Conservation (phyloP, 2,329 filamentous ascomycete genomes). For the Botrytis hyacinthi region DNA sequence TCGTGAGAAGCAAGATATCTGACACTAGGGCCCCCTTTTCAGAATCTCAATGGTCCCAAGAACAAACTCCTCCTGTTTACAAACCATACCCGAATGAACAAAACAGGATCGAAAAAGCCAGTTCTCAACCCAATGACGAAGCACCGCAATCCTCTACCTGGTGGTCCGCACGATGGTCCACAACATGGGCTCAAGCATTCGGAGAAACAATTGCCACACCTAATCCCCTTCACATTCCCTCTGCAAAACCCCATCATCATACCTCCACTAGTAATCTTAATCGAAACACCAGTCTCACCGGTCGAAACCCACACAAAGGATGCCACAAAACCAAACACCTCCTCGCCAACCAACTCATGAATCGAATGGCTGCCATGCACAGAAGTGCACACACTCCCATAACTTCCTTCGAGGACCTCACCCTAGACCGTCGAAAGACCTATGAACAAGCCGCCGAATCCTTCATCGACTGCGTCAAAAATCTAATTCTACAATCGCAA, state of each 20-base stretch:
- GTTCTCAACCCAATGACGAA: rapidly evolving
- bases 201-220: neutral
- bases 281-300: neutral
- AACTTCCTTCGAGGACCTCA: neutral
- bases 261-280: neutral
- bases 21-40: neutral
- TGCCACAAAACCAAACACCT: neutral
- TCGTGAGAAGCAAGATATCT: neutral
- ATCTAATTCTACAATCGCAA: neutral
- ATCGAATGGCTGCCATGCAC: neutral
- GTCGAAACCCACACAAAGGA: neutral
- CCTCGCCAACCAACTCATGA: neutral
- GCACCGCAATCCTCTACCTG: neutral
- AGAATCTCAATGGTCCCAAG: neutral
- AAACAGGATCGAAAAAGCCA: neutral
- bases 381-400: neutral
- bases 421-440: rapidly evolving
- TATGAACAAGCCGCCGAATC: neutral
- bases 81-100: neutral
- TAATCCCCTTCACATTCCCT: neutral
- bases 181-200: neutral
- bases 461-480: neutral
- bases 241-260: neutral
- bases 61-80: neutral
- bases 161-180: neutral